Conservation (phyloP, 495 filamentous ascomycete species). For the Amniculicola lignicola region DNA sequence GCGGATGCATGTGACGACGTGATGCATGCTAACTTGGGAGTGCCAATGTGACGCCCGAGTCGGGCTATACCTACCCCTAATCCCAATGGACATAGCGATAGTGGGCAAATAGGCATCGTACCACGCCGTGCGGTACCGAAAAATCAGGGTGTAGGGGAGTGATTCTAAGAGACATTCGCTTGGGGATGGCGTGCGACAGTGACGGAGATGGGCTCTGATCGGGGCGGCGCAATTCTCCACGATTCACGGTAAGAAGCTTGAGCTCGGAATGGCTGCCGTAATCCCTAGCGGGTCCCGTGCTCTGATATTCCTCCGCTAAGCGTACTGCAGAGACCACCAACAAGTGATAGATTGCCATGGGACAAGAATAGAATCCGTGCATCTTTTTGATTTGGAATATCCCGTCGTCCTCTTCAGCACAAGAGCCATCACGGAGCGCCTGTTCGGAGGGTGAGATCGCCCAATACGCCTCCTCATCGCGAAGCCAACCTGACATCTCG, state of each 20-base stretch:
- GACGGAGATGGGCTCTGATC: slow-evolving; percentile 14
- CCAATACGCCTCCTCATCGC: background rate
- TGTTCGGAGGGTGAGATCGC: background rate
- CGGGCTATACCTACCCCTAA: no score
- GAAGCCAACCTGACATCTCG: background rate
- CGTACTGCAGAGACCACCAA: slow-evolving; percentile 13
- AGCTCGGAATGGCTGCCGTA: slow-evolving; percentile 31
- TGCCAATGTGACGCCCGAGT: no score
- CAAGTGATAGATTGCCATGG: slow-evolving; percentile 3
- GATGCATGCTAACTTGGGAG: no score
- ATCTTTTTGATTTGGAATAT: slow-evolving; percentile 2
- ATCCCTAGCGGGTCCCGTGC: slow-evolving; percentile 27
- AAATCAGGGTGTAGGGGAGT: no score
- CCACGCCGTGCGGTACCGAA: no score
- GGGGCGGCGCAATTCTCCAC: slow-evolving; percentile 21
- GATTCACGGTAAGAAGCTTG: slow-evolving; percentile 28
- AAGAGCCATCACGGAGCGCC: background rate
- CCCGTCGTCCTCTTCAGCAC: background rate
- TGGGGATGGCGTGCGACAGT: background rate
- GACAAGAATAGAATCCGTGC: slow-evolving; percentile 24
- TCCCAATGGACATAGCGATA: background rate
- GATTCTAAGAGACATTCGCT: no score
- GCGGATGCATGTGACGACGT: slow-evolving; percentile 13
- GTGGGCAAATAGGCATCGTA: slow-evolving; percentile 9
- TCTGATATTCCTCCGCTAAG: slow-evolving; percentile 2